Percentiles rank a stretch among this genome's conserved stretches.
These are phyloP conservation scores for Psidium friedrichsthalianum DNA, from an alignment of 345 rosid genomes.

Conservation along the genomic window DNA sequence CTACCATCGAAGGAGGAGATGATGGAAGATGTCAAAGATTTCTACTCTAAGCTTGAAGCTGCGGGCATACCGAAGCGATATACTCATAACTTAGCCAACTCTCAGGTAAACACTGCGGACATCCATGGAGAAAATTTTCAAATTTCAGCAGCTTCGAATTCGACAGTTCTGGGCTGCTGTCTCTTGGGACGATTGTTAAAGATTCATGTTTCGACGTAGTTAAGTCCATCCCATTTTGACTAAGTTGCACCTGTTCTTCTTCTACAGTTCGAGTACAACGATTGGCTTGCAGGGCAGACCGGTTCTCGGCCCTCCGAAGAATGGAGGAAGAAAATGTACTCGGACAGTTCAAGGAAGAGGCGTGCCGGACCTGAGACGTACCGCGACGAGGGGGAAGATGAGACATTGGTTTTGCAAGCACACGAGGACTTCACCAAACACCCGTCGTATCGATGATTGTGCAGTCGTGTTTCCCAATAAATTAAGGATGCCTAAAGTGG, in stretches of 20 bases:
- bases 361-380: conserved; percentile 21
- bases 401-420: conserved; percentile 37
- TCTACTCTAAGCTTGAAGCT: conserved; percentile 45
- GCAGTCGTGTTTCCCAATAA: not conserved
- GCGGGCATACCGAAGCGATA: conserved; percentile 46
- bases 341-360: not conserved
- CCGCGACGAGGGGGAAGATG: conserved; percentile 59
- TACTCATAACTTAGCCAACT: conserved; percentile 32
- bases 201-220: not conserved
- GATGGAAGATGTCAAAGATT: conserved; percentile 43
- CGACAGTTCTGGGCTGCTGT: no score
- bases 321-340: conserved; percentile 50
- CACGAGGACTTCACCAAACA: conserved; percentile 30
- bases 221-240: not conserved
- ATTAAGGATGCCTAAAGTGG: not conserved
- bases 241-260: not conserved
- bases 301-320: conserved; percentile 23
- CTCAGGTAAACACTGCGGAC: conserved; percentile 28
- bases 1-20: conserved; percentile 61
- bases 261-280: conserved; percentile 39
- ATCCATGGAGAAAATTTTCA: not conserved
- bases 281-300: conserved; percentile 50
- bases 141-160: not conserved
- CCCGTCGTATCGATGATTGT: not conserved
- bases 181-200: no score